A percentile compares a stretch with the other conserved stretches of the same genome.
Conservation (phyloP, 192 early-diverging fungal species). For the Ambispora gerdemannii region DNA sequence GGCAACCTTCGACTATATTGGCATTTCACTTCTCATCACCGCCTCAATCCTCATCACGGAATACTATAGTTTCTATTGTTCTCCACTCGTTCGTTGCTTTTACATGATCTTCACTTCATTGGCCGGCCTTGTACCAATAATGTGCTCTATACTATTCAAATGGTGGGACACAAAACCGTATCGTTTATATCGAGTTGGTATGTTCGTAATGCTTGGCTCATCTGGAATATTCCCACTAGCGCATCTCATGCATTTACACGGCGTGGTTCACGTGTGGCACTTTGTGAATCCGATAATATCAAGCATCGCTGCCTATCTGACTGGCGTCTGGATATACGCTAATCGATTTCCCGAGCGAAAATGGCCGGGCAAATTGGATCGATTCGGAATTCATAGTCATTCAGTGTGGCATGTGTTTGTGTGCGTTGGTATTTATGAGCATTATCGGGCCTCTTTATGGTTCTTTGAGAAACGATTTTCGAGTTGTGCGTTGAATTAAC, state of each 20-base stretch:
- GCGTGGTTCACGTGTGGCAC: conserved; percentile 39
- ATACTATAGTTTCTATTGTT: conserved; percentile 61
- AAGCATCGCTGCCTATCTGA: conserved; percentile 51
- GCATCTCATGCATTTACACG: conserved; percentile 48
- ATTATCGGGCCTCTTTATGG: conserved; percentile 48
- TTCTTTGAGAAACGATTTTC: conserved; percentile 4
- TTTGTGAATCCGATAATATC: conserved; percentile 50
- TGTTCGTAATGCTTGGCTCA: conserved; percentile 53
- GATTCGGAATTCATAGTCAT: conserved; percentile 54
- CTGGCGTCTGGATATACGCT: conserved; percentile 61
- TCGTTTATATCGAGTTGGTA: conserved; percentile 53
- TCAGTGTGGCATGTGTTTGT: conserved; percentile 64
- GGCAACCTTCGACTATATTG: conserved; percentile 62
- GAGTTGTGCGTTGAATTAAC: background rate
- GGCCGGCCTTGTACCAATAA: conserved; percentile 40
- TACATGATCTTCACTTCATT: conserved; percentile 53
- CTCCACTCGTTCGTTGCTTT: conserved; percentile 32
- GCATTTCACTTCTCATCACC: conserved; percentile 60
- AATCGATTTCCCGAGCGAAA: conserved; percentile 61
- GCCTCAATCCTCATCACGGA: conserved; percentile 56
- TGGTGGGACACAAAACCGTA: conserved; percentile 52
- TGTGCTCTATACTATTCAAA: conserved; percentile 39
- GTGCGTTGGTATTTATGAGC: conserved; percentile 59
- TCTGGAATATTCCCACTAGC: conserved; percentile 49
- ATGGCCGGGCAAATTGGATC: conserved; percentile 59